Percentiles rank a stretch among this genome's conserved stretches.
These are phyloP conservation scores for Mantamonas sphyraenae DNA, from an alignment of 78 protist species.

Conservation along the genomic window DNA sequence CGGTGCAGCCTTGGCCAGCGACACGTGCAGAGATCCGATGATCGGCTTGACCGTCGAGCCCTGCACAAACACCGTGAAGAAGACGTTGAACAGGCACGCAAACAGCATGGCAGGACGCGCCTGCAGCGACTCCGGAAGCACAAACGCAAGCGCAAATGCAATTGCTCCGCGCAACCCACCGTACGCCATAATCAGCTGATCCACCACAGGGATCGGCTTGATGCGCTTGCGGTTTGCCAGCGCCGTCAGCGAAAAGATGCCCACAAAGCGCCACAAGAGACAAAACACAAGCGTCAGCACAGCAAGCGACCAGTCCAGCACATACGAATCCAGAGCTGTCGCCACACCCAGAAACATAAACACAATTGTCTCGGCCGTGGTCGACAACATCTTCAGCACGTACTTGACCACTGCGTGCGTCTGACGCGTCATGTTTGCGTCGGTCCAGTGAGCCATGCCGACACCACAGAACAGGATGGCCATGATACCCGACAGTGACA, in stretches of 20 bases:
- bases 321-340: background rate
- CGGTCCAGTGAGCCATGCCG: background rate
- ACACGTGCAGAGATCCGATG: conserved; percentile 6
- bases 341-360: conserved; percentile 2
- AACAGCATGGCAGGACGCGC: background rate
- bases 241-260: background rate
- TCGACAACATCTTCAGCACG: conserved; percentile 1
- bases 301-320: background rate
- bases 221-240: conserved; percentile 8
- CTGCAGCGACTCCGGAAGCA: background rate
- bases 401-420: background rate
- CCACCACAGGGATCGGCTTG: background rate
- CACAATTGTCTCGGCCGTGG: conserved; percentile 5
- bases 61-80: conserved; percentile 19
- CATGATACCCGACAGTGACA: conserved; percentile 13
- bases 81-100: conserved; percentile 5
- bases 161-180: conserved; percentile 30
- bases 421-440: background rate
- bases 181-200: conserved; percentile 13
- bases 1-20: too few relatives aligned
- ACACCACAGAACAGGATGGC: conserved; percentile 1
- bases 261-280: background rate
- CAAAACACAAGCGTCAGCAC: background rate
- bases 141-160: conserved; percentile 27
- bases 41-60: conserved; percentile 25